Evolutionary conservation across 2,329 filamentous ascomycete species (phyloP).

Genomic region (Xylariales sp.): DNA sequence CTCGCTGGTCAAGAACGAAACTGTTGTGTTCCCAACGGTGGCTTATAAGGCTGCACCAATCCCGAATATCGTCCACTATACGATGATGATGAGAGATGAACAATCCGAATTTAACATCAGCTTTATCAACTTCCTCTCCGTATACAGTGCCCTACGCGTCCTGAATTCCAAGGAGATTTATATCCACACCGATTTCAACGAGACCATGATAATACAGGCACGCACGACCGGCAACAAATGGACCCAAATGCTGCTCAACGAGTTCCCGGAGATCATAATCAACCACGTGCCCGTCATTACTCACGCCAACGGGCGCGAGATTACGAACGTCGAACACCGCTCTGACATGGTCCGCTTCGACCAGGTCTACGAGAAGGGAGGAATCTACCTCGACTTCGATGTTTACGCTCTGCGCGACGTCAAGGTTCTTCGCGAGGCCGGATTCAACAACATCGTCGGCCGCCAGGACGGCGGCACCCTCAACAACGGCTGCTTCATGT

Average conservation of each 20-base stretch:
- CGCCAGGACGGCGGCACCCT: constrained; percentile 10
- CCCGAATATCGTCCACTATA: constrained; percentile 1
- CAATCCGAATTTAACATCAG: background rate
- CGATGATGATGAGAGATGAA: constrained; percentile 3
- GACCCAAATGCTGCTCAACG: constrained; percentile 14
- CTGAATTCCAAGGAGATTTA: constrained; percentile 12
- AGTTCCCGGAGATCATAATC: constrained; percentile 12
- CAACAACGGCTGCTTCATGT: constrained; percentile 8
- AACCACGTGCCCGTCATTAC: constrained; percentile 14
- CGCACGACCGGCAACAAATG: constrained; percentile 12
- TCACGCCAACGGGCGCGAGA: constrained; percentile 8
- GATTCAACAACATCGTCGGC: constrained; percentile 21
- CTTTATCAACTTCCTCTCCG: background rate
- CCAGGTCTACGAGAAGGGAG: constrained; percentile 17
- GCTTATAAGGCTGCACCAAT: background rate
- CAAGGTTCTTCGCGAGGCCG: constrained; percentile 12
- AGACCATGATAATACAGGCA: constrained; percentile 1
- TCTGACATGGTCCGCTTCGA: constrained; percentile 22
- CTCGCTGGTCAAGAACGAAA: background rate
- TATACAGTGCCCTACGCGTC: constrained; percentile 1
- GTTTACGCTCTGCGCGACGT: constrained; percentile 18
- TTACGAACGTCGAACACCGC: constrained; percentile 18
- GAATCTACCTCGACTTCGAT: constrained; percentile 24
- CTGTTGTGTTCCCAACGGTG: background rate
- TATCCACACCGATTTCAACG: constrained; percentile 19